A percentile compares a stretch with the other conserved stretches of the same genome.
These are phyloP conservation scores for Zygoascus hellenicus DNA, from an alignment of 1,139 yeast genomes.

Conservation along the genomic window DNA sequence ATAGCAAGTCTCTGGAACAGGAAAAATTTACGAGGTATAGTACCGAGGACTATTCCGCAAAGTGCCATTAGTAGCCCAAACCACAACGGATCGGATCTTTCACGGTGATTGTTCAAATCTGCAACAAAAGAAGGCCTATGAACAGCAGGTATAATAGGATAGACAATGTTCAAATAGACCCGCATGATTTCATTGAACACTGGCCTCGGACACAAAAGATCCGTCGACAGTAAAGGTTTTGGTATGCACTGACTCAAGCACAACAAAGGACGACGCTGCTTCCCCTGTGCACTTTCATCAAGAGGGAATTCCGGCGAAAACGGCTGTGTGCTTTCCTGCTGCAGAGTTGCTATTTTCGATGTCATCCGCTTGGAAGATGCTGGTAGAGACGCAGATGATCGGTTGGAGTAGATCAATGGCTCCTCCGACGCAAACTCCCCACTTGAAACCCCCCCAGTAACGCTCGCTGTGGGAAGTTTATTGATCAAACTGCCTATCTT, in stretches of 20 bases:
- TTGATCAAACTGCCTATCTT: too few species aligned
- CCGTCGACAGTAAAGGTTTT: constrained; percentile 4
- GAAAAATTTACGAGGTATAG: constrained; percentile 10
- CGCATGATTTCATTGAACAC: constrained; percentile 9
- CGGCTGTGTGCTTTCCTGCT: too few species aligned
- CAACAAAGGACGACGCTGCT: too few species aligned
- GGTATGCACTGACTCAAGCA: background rate
- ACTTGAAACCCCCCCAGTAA: too few species aligned
- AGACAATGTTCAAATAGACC: constrained; percentile 5
- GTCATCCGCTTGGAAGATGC: too few species aligned
- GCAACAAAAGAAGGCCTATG: constrained; percentile 10
- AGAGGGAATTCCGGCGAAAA: too few species aligned
- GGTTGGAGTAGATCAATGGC: too few species aligned
- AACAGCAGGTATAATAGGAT: constrained; percentile 10
- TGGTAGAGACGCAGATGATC: too few species aligned
- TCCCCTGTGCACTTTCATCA: too few species aligned
- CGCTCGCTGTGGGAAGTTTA: too few species aligned
- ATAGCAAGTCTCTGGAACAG: constrained; percentile 4
- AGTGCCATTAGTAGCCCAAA: constrained; percentile 6
- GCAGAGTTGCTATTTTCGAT: too few species aligned
- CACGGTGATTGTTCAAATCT: constrained; percentile 7
- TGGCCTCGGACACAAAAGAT: constrained; percentile 9
- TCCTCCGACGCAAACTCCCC: too few species aligned
- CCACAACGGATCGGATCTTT: constrained; percentile 7
- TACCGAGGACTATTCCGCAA: constrained; percentile 8